These are phyloP conservation scores for Euphorbia pulcherrima DNA, from an alignment of 345 rosid species.

Conservation along the genomic window DNA sequence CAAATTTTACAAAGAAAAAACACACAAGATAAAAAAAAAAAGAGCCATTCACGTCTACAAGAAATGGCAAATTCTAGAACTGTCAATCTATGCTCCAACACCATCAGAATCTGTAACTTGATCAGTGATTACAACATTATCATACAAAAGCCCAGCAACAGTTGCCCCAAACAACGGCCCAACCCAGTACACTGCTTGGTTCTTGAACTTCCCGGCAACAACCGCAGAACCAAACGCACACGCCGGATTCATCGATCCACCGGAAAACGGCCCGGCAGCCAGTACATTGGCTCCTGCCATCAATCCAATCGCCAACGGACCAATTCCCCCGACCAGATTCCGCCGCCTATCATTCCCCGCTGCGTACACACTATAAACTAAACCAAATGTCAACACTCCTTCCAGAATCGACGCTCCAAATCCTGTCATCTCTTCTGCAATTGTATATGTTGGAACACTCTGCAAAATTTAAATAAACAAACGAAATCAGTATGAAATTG, in stretches of 20 bases:
- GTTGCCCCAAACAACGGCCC: conserved; percentile 82
- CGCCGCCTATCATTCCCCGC: conserved; percentile 48
- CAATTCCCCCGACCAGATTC: conserved; percentile 37
- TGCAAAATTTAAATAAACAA: conserved; percentile 15
- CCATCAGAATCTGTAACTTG: conserved; percentile 34
- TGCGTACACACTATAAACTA: conserved; percentile 70
- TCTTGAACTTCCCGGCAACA: conserved; percentile 63
- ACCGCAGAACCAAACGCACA: conserved; percentile 77
- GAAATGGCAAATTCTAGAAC: not conserved
- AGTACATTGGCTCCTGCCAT: conserved; percentile 69
- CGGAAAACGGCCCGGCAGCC: conserved; percentile 82
- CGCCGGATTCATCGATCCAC: conserved; percentile 88
- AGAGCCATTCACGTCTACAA: too few species aligned
- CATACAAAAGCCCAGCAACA: conserved; percentile 66
- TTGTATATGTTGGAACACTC: conserved; percentile 53
- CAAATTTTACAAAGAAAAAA: too few species aligned
- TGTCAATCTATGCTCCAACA: conserved; percentile 29
- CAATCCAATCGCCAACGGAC: conserved; percentile 58
- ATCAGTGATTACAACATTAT: conserved; percentile 49
- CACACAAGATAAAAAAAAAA: too few species aligned
- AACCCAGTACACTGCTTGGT: conserved; percentile 90
- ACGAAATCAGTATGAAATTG: not conserved
- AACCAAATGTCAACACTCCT: conserved; percentile 59
- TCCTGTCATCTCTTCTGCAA: conserved; percentile 82
- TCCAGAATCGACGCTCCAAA: conserved; percentile 84